Percentiles rank a stretch among this genome's conserved stretches.
phyloP scores from a whole-genome alignment of 495 filamentous ascomycete species.

The Barbatosphaeria neglecta region DNA sequence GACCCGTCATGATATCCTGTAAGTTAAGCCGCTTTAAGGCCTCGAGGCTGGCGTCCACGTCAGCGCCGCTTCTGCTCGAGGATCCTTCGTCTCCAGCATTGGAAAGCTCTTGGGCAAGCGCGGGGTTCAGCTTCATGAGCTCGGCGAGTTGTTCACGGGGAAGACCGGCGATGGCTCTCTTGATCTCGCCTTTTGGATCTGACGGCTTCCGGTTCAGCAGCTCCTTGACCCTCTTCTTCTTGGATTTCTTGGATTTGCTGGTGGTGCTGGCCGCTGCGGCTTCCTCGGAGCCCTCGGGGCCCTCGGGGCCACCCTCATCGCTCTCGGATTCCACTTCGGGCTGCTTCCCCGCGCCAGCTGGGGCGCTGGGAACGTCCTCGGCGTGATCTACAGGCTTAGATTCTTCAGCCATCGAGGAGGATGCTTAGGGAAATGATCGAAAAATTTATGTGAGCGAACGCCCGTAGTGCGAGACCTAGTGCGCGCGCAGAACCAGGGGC shows the following conservation, averaged over 20 bases:
- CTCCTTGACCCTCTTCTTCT: constrained; percentile 41
- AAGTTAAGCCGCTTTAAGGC: constrained; percentile 62
- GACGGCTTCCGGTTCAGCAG: constrained; percentile 7
- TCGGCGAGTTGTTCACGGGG: constrained; percentile 36
- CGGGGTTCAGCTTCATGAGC: constrained; percentile 50
- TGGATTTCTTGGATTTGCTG: constrained; percentile 39
- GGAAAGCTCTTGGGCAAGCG: constrained; percentile 43
- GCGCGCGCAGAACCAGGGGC: too few relatives aligned
- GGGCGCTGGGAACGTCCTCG: constrained; percentile 11
- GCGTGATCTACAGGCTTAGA: constrained; percentile 32
- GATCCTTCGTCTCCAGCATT: constrained; percentile 12
- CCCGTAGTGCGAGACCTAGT: too few relatives aligned
- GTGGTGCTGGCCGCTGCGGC: constrained; percentile 20
- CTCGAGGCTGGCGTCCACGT: constrained; percentile 35
- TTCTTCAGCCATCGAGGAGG: constrained; percentile 33
- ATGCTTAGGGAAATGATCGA: background rate
- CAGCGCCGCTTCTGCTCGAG: constrained; percentile 8
- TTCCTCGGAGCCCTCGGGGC: constrained; percentile 12
- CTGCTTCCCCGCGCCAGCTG: constrained; percentile 5
- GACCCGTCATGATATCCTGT: constrained; percentile 70
- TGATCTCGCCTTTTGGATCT: constrained; percentile 21
- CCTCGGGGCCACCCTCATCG: constrained; percentile 27
- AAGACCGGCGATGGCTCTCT: constrained; percentile 33
- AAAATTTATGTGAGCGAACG: too few relatives aligned
- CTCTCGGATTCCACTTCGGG: constrained; percentile 23